Base-by-base conservation (phyloP, 2,329 filamentous ascomycete species). In the Aaosphaeria pasadenensis region DNA sequence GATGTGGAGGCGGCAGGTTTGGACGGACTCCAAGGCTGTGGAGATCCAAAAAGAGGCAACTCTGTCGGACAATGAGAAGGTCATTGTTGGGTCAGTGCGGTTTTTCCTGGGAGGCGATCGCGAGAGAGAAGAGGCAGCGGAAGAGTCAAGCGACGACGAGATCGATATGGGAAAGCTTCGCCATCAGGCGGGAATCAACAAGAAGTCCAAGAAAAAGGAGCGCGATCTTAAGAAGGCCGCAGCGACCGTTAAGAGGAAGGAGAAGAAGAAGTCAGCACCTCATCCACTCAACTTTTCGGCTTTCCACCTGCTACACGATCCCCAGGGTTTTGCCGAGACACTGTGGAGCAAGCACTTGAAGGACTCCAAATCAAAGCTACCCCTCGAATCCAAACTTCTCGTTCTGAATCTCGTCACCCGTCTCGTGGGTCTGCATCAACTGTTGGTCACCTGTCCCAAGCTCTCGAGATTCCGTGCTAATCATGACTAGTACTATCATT, bases 101-200 rank as follows among this genome's bases (percentile, higher is more conserved):
- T 99, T 97, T 77, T 99, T 99, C 76, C 79, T 99, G 1, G 94
- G 94, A 28, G 91, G 91, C 32, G 94, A 99, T 70, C 92, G 95
- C 71, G 94, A 97, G 72, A 84, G 91, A 57, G 94, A 99, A 69
- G 92, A 96, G 60, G 78, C 89, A 1, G 75, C 73, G 44, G 89
- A 95, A 47, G 92, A 97, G 53, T 91, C 88, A 63, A 65, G 95
- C 39, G 87, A 94, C 39, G 82, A 84, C 1, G 75, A 83, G 11
- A 71, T 87, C 32, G 91, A 97, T 67, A 81, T 99, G 58, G 83
- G 80, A 49, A 88, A 89, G 69, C 74, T 97, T 48, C 86, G 87
- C 67, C 91, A 96, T 70, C 88, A 94, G 70, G 81, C 85, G 30
- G 87, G 85, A 39, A 95, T 97, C 75, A 97, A 96, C 78, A 99